A percentile compares a stretch with the other conserved stretches of the same genome.
These are phyloP conservation scores for Colletotrichum eleusines DNA, from an alignment of 2,329 filamentous ascomycete species.

Conservation along the genomic window DNA sequence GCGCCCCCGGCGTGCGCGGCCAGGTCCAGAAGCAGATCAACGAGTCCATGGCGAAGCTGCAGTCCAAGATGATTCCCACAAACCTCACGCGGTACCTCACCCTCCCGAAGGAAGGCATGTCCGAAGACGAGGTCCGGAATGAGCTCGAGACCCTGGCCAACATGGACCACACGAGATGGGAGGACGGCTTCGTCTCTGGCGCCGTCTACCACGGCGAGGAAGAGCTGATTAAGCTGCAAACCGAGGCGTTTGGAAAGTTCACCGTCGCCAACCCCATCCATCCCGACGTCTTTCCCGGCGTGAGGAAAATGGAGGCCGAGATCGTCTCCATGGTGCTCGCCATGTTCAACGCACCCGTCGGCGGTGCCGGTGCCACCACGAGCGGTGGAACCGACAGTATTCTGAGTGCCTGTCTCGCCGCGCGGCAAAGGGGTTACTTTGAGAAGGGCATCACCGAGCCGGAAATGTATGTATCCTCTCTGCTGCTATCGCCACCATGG, in stretches of 20 bases:
- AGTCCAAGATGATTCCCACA: slow-evolving; percentile 83
- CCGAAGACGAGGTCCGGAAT: slow-evolving; percentile 79
- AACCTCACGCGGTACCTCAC: slow-evolving; percentile 79
- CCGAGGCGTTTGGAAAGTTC: slow-evolving; percentile 93
- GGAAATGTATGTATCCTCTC: slow-evolving; percentile 79
- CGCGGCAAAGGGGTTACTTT: slow-evolving; percentile 86
- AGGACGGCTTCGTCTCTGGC: slow-evolving; percentile 93
- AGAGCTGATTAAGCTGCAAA: slow-evolving; percentile 84
- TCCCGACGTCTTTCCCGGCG: slow-evolving; percentile 96
- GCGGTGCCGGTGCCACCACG: slow-evolving; percentile 88
- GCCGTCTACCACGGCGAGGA: slow-evolving; percentile 96
- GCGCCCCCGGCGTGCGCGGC: slow-evolving; percentile 85
- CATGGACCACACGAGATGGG: slow-evolving; percentile 97
- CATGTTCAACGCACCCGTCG: slow-evolving; percentile 86
- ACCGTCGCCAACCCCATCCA: slow-evolving; percentile 97
- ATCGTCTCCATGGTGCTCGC: slow-evolving; percentile 94
- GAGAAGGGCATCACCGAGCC: slow-evolving; percentile 92
- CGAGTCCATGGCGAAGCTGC: slow-evolving; percentile 83
- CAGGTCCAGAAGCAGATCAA: slow-evolving; percentile 88
- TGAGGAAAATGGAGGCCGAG: slow-evolving; percentile 99
- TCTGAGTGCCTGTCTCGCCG: slow-evolving; percentile 91
- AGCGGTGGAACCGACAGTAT: slow-evolving; percentile 97
- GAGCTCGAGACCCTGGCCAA: slow-evolving; percentile 83
- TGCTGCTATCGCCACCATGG: background rate
- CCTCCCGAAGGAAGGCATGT: slow-evolving; percentile 87